A percentile compares a stretch with the other conserved stretches of the same genome.
These are phyloP conservation scores for Globisporangium cederbergense DNA, from an alignment of 352 stramenopile genomes.

Conservation along the genomic window DNA sequence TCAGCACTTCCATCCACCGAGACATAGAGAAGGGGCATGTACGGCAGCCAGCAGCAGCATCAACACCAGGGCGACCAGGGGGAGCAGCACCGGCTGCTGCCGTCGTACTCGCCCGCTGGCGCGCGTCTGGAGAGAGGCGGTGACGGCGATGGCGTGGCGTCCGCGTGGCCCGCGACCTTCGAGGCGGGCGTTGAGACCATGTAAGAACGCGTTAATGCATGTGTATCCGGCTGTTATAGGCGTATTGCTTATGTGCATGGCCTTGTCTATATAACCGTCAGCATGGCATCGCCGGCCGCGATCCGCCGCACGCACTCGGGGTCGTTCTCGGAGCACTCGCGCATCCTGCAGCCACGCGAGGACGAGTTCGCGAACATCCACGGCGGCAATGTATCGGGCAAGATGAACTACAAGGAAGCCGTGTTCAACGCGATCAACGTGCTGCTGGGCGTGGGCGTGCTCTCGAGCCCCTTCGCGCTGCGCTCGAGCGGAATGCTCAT, in stretches of 20 bases:
- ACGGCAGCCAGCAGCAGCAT: constrained; percentile 47
- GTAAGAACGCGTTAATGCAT: constrained; percentile 22
- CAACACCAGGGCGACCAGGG: not conserved
- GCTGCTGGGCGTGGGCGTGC: constrained; percentile 77
- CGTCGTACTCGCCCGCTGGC: constrained; percentile 64
- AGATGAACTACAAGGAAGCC: constrained; percentile 68
- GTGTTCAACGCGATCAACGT: constrained; percentile 88
- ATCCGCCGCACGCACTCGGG: constrained; percentile 30
- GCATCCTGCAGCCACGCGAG: constrained; percentile 27
- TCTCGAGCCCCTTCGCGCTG: constrained; percentile 82
- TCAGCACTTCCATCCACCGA: not conserved
- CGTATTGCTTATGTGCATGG: constrained; percentile 1
- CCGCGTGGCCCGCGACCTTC: constrained; percentile 71
- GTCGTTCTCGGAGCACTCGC: constrained; percentile 44
- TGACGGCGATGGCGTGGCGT: constrained; percentile 24
- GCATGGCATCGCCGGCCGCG: constrained; percentile 54
- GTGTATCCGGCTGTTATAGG: no score
- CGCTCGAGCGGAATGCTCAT: constrained; percentile 71
- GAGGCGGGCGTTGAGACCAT: constrained; percentile 57
- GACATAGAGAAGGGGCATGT: constrained; percentile 5
- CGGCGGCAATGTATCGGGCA: constrained; percentile 22
- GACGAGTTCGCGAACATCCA: constrained; percentile 6
- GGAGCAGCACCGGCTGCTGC: constrained; percentile 42
- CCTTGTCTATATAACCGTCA: constrained; percentile 14
- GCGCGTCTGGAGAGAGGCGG: constrained; percentile 27